These are phyloP conservation scores for Phoma sp. DNA, from an alignment of 2,329 filamentous ascomycete species.

Conservation along the genomic window DNA sequence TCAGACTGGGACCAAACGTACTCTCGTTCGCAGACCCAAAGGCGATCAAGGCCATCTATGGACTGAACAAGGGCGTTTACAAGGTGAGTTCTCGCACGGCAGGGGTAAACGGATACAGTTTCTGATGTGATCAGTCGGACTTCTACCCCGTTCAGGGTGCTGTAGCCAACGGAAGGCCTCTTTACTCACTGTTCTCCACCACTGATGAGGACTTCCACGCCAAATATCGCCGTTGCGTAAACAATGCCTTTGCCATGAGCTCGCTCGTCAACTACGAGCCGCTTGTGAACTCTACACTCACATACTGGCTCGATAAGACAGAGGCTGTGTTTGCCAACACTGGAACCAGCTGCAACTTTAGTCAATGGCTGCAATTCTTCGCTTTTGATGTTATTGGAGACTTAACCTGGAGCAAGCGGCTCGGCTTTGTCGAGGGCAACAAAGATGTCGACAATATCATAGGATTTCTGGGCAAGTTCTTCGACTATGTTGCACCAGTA, in stretches of 20 bases:
- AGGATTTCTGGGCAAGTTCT: conserved; percentile 65
- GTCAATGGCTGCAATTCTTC: conserved; percentile 77
- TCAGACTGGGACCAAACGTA: conserved; percentile 75
- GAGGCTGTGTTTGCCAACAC: conserved; percentile 51
- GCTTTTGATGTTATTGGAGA: conserved; percentile 83
- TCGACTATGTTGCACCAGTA: conserved; percentile 75
- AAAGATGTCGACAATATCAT: conserved; percentile 79
- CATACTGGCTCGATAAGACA: conserved; percentile 67
- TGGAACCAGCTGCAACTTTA: conserved; percentile 64
- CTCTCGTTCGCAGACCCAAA: conserved; percentile 76
- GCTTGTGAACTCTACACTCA: conserved; percentile 76
- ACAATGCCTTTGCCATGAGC: conserved; percentile 78
- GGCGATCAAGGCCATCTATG: conserved; percentile 78
- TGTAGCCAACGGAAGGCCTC: conserved; percentile 68
- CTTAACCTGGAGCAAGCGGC: conserved; percentile 75
- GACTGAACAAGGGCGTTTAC: conserved; percentile 78
- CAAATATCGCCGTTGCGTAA: conserved; percentile 75
- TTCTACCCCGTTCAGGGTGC: conserved; percentile 83
- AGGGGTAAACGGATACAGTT: no score
- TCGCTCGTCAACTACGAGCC: conserved; percentile 79
- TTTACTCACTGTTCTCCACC: conserved; percentile 78
- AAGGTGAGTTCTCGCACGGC: conserved; percentile 62
- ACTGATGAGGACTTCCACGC: conserved; percentile 77
- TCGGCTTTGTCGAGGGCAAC: conserved; percentile 77
- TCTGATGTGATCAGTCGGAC: conserved; percentile 63